A percentile compares a stretch with the other conserved stretches of the same genome.
Evolutionary conservation across 169 alveolate species (phyloP).

Genomic region (Plasmodium sp.): DNA sequence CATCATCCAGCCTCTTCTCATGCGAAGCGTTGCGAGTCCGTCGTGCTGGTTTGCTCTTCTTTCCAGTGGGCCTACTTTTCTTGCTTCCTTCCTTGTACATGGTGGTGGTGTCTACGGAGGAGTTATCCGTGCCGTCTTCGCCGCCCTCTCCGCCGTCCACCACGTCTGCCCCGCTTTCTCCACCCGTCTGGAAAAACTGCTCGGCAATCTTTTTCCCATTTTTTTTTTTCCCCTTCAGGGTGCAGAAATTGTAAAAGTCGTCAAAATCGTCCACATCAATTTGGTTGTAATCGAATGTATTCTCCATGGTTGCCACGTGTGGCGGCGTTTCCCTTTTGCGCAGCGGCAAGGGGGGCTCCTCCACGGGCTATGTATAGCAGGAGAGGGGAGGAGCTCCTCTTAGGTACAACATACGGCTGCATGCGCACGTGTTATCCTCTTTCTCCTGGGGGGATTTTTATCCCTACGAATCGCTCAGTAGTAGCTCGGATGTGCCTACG

Average conservation of each 20-base stretch:
- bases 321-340: not conserved
- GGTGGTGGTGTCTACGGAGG: not conserved
- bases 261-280: slow-evolving; percentile 32
- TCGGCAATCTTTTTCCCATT: not conserved
- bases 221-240: not conserved
- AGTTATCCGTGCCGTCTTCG: not conserved
- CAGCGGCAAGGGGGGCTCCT: not conserved
- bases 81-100: not conserved
- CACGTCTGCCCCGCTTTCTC: not conserved
- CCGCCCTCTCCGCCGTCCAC: not conserved
- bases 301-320: slow-evolving; percentile 3
- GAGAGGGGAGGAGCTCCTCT: not conserved
- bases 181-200: not conserved
- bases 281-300: slow-evolving; percentile 20
- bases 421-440: not conserved
- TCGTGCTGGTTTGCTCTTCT: not conserved
- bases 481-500: not conserved
- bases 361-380: not conserved
- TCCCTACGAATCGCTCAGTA: not conserved
- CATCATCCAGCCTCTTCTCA: not conserved
- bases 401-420: not conserved
- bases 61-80: not conserved
- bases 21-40: not conserved
- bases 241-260: slow-evolving; percentile 26
- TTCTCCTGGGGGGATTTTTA: not conserved